Base-by-base conservation (phyloP, 2,329 filamentous ascomycete genomes). In the Sporothrix globosa region DNA sequence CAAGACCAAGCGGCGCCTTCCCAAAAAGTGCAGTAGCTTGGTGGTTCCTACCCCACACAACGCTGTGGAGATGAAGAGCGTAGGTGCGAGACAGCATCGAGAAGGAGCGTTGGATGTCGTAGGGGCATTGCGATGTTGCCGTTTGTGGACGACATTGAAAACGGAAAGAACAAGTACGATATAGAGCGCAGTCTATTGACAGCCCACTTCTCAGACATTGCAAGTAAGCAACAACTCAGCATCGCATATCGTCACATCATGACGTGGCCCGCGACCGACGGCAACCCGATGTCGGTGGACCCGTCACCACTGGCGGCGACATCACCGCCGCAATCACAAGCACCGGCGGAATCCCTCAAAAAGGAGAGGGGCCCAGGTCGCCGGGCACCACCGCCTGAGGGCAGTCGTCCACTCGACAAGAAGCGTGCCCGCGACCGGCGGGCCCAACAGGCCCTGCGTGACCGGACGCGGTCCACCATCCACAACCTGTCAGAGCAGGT, bases 401-500 rank as follows among this genome's bases (percentile, higher is more conserved):
- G 27, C 48, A 41, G 27, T 19, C 46, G 63, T 27, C 30, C 30
- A 4, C 63, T 67, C 10, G 63, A 53, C 63, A 67, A 53, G 44
- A 67, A 67, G 14, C 48, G 63, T 13, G 63, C 46, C 17, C 46
- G 63, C 30, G 63, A 53, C 48, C 63, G 63, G 3, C 46, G 63
- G 14, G 48, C 63, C 1, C 63, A 53, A 30, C 63, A 67, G 27
- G 63, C 63, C 1, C 19, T 67, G 19, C 63, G 63, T 7, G 63
- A 67, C 48, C 63, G 63, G 27, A 67, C 63, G 30, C 63, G 30
- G 17, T 67, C 63, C 9, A 67, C 63, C 24, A 67, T 67, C 63
- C 63, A 53, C 63, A 67, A 53, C 63, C 48, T 67, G 46, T 52
- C 63, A 30, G 63, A 53, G 63, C 63, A 67, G 30, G 63, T 67